Base-by-base conservation (phyloP, 768 basidiomycete genomes). In the Rhizopogon salebrosus region DNA sequence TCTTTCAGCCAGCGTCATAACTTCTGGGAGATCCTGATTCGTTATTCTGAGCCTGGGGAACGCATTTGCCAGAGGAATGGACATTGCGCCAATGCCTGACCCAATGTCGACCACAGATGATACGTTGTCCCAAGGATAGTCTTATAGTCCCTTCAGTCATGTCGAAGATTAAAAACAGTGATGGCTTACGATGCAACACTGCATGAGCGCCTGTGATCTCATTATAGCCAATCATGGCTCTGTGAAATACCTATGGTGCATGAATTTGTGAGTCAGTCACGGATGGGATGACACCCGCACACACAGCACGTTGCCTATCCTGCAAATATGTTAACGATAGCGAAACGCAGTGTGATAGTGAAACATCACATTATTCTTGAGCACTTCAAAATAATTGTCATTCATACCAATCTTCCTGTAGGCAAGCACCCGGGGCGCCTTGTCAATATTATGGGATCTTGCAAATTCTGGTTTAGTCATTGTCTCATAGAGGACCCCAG, bases 101-200 rank as follows among this genome's bases (percentile, higher is more conserved):
- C 67, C 68, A 26, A 69, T 57, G 41, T 69, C 68, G 8, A 66
- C 63, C 37, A 71, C 52, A 10, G 60, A 60, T 38, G 59, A 54
- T 23, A 61, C 55, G 43, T 53, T 55, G 55, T 58, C 40, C 70
- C 68, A 57, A 22, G 64, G 60, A 34, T 34, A 34, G 11, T 34
- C 31, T 34, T 34, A 34, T 8, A 8, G 27, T 27, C 27, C 27
- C 27, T 27, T 27, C 27, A n/a, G n/a, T n/a, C n/a, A n/a, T n/a
- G n/a, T n/a, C n/a, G n/a, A n/a, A n/a, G n/a, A n/a, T n/a, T n/a
- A n/a, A n/a, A 23, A 14, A 41, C 0, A 13, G 13, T 10, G 22
- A 41, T 23, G 3, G 22, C 65, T 42, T 41, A 61, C 65, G 57
- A 35, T 67, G 43, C 35, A 63, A 52, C 20, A 67, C 46, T 3